phyloP scores from a whole-genome alignment of 164 flowering plant species.

The Magnolia sinica region DNA sequence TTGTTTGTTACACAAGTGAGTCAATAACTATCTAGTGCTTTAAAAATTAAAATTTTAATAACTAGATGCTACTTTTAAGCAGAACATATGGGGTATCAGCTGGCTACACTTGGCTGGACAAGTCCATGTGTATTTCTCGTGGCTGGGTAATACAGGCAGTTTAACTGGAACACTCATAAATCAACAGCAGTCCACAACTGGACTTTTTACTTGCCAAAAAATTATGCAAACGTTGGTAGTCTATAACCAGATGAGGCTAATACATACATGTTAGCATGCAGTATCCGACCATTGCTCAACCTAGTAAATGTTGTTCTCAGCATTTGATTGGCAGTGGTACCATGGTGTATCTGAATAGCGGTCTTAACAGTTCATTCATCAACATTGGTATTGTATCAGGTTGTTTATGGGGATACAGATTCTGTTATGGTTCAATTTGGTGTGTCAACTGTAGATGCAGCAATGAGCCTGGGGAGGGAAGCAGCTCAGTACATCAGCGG shows the following conservation, averaged over 20 bases:
- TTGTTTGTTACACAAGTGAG: background rate
- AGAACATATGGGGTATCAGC: background rate
- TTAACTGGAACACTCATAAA: background rate
- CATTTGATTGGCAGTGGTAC: background rate
- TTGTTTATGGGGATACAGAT: slow-evolving; percentile 97
- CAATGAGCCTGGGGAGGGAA: slow-evolving; percentile 92
- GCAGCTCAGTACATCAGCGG: slow-evolving; percentile 91
- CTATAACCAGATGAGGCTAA: background rate
- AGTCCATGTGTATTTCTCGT: background rate
- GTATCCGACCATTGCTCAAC: background rate
- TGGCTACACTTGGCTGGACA: background rate
- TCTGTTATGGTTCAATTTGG: slow-evolving; percentile 99
- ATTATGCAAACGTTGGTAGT: background rate
- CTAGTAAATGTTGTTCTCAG: background rate
- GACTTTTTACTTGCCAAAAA: background rate
- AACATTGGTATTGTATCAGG: slow-evolving; percentile 37
- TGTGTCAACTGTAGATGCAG: slow-evolving; percentile 71
- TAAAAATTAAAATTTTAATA: background rate
- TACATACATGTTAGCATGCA: background rate
- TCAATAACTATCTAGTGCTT: too few species aligned
- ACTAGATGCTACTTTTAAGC: background rate
- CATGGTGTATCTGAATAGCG: background rate
- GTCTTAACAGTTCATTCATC: background rate
- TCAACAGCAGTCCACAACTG: background rate
- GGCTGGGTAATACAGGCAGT: background rate